Evolutionary conservation across 352 stramenopile species (phyloP).

Genomic region (Phytophthora syringae): DNA sequence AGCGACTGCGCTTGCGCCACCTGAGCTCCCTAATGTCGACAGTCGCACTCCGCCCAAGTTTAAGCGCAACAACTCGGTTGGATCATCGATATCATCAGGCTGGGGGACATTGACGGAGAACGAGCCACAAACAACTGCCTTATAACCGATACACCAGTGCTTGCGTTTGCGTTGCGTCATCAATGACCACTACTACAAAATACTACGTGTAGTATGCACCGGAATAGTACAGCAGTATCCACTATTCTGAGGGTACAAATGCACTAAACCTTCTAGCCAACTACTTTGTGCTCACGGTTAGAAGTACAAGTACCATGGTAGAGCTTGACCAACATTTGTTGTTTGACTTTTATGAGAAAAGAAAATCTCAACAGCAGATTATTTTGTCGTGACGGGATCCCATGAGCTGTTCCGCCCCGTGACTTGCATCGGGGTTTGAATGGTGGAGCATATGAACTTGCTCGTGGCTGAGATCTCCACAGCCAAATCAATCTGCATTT

Average conservation of each 20-base stretch:
- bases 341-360: not conserved
- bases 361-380: not conserved
- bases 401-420: not conserved
- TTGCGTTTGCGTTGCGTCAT: not conserved
- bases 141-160: constrained; percentile 11
- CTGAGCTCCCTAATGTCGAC: constrained; percentile 22
- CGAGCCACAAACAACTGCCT: constrained; percentile 14
- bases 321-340: not conserved
- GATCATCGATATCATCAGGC: constrained; percentile 27
- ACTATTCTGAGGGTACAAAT: too few relatives aligned
- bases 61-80: constrained; percentile 21
- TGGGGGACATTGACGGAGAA: constrained; percentile 18
- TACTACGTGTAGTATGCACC: too few relatives aligned
- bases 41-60: constrained; percentile 9
- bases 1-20: constrained; percentile 9
- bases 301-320: too few relatives aligned
- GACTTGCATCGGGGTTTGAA: not conserved
- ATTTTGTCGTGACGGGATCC: not conserved
- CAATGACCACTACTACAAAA: not conserved
- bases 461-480: constrained; percentile 4
- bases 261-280: too few relatives aligned
- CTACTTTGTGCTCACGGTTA: too few relatives aligned
- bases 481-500: constrained; percentile 10
- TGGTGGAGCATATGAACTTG: constrained; percentile 17
- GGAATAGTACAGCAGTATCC: too few relatives aligned